Percentiles rank a stretch among this genome's conserved stretches.
Evolutionary conservation across 1,284 basidiomycete species (phyloP).

Genomic region (Moesziomyces sp.): DNA sequence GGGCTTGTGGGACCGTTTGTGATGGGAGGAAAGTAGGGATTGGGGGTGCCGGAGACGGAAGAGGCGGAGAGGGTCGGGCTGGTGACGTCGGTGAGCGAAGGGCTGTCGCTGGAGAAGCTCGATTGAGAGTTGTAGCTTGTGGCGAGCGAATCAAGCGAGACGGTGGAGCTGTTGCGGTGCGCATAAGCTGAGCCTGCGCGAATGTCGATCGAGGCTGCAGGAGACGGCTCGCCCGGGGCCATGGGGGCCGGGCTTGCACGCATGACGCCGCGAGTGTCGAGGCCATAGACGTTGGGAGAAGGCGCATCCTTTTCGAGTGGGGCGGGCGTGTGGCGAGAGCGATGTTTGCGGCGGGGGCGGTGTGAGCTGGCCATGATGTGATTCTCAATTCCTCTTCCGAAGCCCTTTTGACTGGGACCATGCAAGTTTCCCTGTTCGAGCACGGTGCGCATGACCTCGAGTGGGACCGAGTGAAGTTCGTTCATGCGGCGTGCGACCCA

Average conservation of each 20-base stretch:
- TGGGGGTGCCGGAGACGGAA: slow-evolving; percentile 34
- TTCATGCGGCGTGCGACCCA: slow-evolving; percentile 67
- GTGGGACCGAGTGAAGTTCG: slow-evolving; percentile 65
- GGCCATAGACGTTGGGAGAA: slow-evolving; percentile 24
- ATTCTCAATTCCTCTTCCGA: slow-evolving; percentile 65
- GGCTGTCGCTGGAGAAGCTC: slow-evolving; percentile 45
- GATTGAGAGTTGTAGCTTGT: slow-evolving; percentile 64
- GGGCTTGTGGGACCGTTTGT: slow-evolving; percentile 40
- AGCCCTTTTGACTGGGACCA: slow-evolving; percentile 55
- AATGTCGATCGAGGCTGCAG: slow-evolving; percentile 24
- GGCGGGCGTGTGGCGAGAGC: slow-evolving; percentile 27
- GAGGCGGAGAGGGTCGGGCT: slow-evolving; percentile 33
- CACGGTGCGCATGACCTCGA: slow-evolving; percentile 64
- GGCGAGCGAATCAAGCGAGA: slow-evolving; percentile 65
- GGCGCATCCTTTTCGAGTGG: slow-evolving; percentile 14
- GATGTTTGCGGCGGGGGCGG: slow-evolving; percentile 46
- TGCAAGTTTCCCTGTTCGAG: slow-evolving; percentile 64
- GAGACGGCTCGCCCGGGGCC: slow-evolving; percentile 20
- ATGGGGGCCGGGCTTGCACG: slow-evolving; percentile 54
- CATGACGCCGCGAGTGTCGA: slow-evolving; percentile 34
- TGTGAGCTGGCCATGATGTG: slow-evolving; percentile 65
- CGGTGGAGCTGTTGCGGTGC: slow-evolving; percentile 57
- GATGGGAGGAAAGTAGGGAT: slow-evolving; percentile 42
- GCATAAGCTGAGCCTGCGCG: slow-evolving; percentile 19
- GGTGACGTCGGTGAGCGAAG: slow-evolving; percentile 19